These are phyloP conservation scores for Vinca minor DNA, from an alignment of 257 asterid genomes.

Conservation along the genomic window DNA sequence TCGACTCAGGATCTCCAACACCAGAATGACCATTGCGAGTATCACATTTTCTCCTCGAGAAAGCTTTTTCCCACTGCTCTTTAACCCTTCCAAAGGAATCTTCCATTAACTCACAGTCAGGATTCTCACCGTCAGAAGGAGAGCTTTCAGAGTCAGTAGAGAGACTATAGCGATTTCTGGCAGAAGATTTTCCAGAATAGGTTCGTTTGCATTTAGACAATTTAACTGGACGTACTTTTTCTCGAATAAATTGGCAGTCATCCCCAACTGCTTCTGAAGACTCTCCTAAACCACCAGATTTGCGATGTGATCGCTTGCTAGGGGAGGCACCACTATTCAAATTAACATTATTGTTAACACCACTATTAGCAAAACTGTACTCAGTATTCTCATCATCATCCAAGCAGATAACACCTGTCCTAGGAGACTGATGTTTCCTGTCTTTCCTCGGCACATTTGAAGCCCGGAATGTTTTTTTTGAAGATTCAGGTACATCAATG, in stretches of 20 bases:
- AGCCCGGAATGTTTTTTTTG: slow-evolving; percentile 25
- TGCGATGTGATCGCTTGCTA: slow-evolving; percentile 25
- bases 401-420: slow-evolving; percentile 44
- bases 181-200: slow-evolving; percentile 58
- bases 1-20: slow-evolving; percentile 18
- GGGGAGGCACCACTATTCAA: slow-evolving; percentile 37
- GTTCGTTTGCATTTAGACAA: slow-evolving; percentile 84
- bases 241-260: slow-evolving; percentile 38
- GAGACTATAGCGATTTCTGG: slow-evolving; percentile 44
- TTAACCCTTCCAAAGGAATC: slow-evolving; percentile 57
- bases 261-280: slow-evolving; percentile 26
- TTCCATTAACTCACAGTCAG: slow-evolving; percentile 63
- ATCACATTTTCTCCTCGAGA: slow-evolving; percentile 41
- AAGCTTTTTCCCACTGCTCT: slow-evolving; percentile 81
- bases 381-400: slow-evolving; percentile 66
- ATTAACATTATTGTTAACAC: slow-evolving; percentile 16
- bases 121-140: slow-evolving; percentile 38
- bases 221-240: slow-evolving; percentile 53
- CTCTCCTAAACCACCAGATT: slow-evolving; percentile 17
- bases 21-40: slow-evolving; percentile 27
- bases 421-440: slow-evolving; percentile 7
- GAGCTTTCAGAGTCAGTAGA: slow-evolving; percentile 34
- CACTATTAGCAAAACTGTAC: slow-evolving; percentile 15
- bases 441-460: slow-evolving; percentile 23
- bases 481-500: slow-evolving; percentile 56